These are phyloP conservation scores for Margaritispora aquatica DNA, from an alignment of 495 filamentous ascomycete species.

Conservation along the genomic window DNA sequence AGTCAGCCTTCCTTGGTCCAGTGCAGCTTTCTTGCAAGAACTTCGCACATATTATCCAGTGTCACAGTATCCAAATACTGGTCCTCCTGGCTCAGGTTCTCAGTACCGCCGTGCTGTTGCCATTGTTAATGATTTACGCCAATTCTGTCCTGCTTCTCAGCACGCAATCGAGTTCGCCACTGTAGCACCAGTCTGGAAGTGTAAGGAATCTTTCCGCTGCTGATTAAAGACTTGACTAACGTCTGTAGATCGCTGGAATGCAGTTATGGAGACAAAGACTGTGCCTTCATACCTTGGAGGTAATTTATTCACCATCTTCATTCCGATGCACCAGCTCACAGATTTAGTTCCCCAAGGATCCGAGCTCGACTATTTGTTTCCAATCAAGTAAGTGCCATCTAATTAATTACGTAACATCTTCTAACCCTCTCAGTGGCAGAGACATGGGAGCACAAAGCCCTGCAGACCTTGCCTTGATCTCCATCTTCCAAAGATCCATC, in stretches of 20 bases:
- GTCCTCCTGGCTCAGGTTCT: neutral
- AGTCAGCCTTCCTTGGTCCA: neutral
- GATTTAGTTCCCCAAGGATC: neutral
- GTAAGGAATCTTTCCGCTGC: neutral
- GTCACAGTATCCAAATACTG: neutral
- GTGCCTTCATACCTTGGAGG: neutral
- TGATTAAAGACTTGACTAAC: neutral
- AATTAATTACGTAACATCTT: neutral
- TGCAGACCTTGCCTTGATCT: neutral
- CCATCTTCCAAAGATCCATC: neutral
- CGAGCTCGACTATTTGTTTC: neutral
- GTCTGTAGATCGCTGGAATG: neutral
- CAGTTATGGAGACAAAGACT: neutral
- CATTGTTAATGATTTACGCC: conserved; percentile 1
- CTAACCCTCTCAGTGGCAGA: neutral
- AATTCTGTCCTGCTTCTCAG: neutral
- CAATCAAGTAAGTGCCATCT: neutral
- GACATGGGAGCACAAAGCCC: neutral
- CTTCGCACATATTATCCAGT: neutral
- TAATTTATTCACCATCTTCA: neutral
- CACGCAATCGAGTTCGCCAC: neutral
- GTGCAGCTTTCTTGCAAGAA: neutral
- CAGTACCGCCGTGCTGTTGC: conserved; percentile 1
- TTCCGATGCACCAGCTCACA: neutral
- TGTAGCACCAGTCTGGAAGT: neutral